Evolutionary conservation across 106 monocot species (phyloP), one percentile per base, ranked within the genome.

Genomic region (Gastrodia elata): DNA sequence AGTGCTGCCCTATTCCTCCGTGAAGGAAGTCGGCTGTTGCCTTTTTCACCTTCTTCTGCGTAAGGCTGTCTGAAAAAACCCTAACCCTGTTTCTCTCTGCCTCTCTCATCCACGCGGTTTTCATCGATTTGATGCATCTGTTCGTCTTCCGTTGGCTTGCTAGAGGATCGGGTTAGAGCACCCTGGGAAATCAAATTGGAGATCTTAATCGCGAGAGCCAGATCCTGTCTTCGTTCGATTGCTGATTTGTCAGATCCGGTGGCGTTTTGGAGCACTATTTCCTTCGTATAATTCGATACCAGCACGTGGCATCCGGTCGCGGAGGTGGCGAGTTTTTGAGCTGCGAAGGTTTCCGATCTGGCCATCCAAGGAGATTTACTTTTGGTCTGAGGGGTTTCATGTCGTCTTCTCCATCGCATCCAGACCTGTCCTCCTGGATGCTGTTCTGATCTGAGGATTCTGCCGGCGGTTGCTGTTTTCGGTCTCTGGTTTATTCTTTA

Each of bases 311-410:
- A n/a, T 67, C 36, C 6, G n/a, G 22, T 36, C 27, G 34, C n/a
- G 34, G 67, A 32, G 25, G n/a, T 35, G 34, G 33, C 18, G 13
- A 11, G 36, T 35, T 65, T 65, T 65, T 18, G 13, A 11, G n/a
- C 69, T 27, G 40, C 40, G 69, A 69, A 41, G 20, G 40, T 35
- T 69, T 69, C 40, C 22, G 35, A 41, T 39, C 69, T 13, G 40
- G 10, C 26, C 1, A 13, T 24, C 11, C 39, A 13, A 13, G 69
- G 39, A 25, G 69, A 24, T 40, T 10, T 8, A 18, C 37, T n/a
- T 41, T 67, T 20, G 38, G 41, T 69, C 25, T 41, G 16, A 8
- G 69, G 25, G 26, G n/a, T 69, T 69, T 40, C 32, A 0, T 38
- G 10, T 10, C 11, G 20, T 38, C 39, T 22, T n/a, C 24, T 2